phyloP scores from a whole-genome alignment of 2,329 filamentous ascomycete genomes.

The Venturia nashicola region DNA sequence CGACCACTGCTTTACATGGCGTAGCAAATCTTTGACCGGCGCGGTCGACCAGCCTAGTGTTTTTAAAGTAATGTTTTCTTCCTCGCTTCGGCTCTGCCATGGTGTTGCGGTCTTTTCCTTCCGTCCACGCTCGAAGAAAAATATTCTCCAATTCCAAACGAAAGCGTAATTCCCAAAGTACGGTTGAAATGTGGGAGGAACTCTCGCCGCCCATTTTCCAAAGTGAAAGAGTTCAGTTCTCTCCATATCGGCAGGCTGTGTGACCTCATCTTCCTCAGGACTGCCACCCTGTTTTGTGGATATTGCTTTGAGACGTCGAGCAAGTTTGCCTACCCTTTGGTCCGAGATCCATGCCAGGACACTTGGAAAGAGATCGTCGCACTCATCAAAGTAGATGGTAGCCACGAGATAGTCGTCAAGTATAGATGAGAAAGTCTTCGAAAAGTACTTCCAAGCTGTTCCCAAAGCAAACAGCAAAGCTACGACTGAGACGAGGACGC shows the following conservation, averaged over 20 bases:
- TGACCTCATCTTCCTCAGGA: conserved; percentile 21
- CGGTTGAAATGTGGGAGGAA: conserved; percentile 37
- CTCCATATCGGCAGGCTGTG: conserved; percentile 22
- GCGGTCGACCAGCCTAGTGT: conserved; percentile 35
- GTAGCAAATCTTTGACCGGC: conserved; percentile 36
- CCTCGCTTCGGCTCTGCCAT: conserved; percentile 18
- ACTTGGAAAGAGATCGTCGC: conserved; percentile 30
- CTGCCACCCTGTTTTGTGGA: conserved; percentile 22
- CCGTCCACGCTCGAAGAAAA: conserved; percentile 28
- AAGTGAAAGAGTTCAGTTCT: conserved; percentile 36
- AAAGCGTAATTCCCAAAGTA: conserved; percentile 34
- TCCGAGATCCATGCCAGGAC: conserved; percentile 32
- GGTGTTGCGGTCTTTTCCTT: conserved; percentile 14
- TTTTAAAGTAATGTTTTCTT: conserved; percentile 31
- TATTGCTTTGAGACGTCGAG: conserved; percentile 27
- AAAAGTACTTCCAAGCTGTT: conserved; percentile 26
- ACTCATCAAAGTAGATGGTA: conserved; percentile 31
- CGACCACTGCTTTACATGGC: conserved; percentile 32
- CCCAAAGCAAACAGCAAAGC: conserved; percentile 29
- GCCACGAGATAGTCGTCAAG: conserved; percentile 29
- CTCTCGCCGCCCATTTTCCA: conserved; percentile 34
- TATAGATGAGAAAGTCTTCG: conserved; percentile 17
- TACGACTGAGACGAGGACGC: conserved; percentile 31
- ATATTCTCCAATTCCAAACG: conserved; percentile 26
- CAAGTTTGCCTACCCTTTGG: conserved; percentile 25